phyloP scores from a whole-genome alignment of 352 stramenopile genomes.

The Elongisporangium undulatum region DNA sequence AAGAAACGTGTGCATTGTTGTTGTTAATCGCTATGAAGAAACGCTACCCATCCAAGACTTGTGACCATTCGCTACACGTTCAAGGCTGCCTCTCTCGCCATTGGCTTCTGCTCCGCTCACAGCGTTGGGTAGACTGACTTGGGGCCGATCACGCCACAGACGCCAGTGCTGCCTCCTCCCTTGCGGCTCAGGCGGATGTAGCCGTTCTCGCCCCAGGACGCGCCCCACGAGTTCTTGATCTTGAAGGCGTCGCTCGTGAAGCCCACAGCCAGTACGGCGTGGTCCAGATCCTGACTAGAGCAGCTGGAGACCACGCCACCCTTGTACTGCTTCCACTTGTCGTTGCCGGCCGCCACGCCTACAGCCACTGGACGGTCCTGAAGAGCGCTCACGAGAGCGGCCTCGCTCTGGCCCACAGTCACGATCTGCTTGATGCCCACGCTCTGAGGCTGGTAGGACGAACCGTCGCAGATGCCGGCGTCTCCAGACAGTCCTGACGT shows the following conservation, averaged over 20 bases:
- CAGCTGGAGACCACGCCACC: constrained; percentile 84
- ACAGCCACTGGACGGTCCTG: constrained; percentile 85
- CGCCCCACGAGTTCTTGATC: constrained; percentile 98
- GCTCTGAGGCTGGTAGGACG: constrained; percentile 18
- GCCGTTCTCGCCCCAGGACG: constrained; percentile 85
- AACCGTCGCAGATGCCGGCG: constrained; percentile 11
- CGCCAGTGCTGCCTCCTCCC: constrained; percentile 16
- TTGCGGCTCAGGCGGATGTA: constrained; percentile 89
- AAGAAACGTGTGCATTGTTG: too few species aligned
- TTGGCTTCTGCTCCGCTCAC: constrained; percentile 2
- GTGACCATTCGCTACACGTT: too few species aligned
- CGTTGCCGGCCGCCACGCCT: constrained; percentile 93
- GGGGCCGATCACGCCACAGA: constrained; percentile 46
- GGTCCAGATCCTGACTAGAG: constrained; percentile 91
- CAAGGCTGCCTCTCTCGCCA: too few species aligned
- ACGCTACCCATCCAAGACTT: too few species aligned
- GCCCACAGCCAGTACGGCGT: constrained; percentile 97
- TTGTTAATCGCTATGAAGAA: too few species aligned
- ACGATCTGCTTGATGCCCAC: constrained; percentile 47
- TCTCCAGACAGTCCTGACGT: constrained; percentile 17
- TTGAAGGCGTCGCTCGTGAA: constrained; percentile 91
- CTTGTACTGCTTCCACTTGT: constrained; percentile 97
- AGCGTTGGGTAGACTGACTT: constrained; percentile 61
- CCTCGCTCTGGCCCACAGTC: constrained; percentile 27
- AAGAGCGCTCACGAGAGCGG: constrained; percentile 20